Base-by-base conservation (phyloP, 1,139 yeast genomes). In the Taiozyma sp. region DNA sequence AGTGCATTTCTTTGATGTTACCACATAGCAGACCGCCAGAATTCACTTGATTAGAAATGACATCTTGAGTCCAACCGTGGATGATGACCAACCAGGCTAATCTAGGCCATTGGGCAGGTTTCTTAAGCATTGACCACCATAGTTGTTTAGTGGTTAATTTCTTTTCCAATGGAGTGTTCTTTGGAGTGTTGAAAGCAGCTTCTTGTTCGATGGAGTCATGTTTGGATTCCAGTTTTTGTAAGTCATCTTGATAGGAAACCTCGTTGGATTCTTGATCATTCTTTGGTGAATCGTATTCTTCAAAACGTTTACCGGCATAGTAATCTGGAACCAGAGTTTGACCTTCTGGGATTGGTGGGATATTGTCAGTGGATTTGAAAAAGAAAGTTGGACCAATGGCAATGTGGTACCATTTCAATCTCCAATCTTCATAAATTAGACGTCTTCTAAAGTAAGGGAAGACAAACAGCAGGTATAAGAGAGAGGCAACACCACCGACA, bases 281-380 rank as follows among this genome's bases (percentile, higher is more conserved):
- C 10, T 52, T 54, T 35, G 51, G 52, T 26, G 51, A 50, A 32
- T 51, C 58, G 48, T 54, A 52, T 46, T 65, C 60, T 29, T 60
- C 68, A 22, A 48, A 50, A 51, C 85, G 75, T 70, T 84, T 79
- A 55, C 88, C 89, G 49, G 68, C 71, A 63, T 85, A 84, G 69
- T 81, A 84, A 66, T 84, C 89, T 52, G 80, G 76, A 43, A 80
- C 77, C 52, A 81, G 69, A 43, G 67, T 58, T 49, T 74, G 76
- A 39, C 85, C 85, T 54, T 73, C 77, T 43, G 90, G 89, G 62
- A 79, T 75, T 57, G 88, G 88, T 48, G 88, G 85, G 53, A 83
- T 82, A 51, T 73, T 67, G 56, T 80, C 85, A 29, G 77, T 73
- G 3, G 82, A 67, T 64, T 70, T 77, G 71, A 80, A 80, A 69